phyloP scores from a whole-genome alignment of 2,329 filamentous ascomycete genomes.

The Neoascochyta sp. region DNA sequence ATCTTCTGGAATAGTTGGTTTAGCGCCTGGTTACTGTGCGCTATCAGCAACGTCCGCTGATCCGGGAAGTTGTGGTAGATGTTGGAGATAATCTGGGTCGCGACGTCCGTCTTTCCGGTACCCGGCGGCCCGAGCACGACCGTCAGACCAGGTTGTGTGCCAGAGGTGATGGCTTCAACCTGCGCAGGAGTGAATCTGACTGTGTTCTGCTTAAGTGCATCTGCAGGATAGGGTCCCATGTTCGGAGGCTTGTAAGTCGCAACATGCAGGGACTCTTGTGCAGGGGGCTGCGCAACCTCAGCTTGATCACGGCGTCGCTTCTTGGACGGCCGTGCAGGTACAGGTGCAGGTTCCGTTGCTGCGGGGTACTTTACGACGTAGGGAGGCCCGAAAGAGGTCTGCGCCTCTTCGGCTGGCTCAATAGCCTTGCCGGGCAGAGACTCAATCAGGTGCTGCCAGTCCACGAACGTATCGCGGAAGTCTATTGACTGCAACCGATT shows the following conservation, averaged over 20 bases:
- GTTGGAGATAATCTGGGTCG: conserved; percentile 97
- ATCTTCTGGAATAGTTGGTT: conserved; percentile 99
- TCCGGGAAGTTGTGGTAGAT: conserved; percentile 97
- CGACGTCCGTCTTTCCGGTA: conserved; percentile 98
- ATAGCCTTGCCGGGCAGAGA: conserved; percentile 84
- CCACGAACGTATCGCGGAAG: conserved; percentile 88
- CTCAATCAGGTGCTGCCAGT: conserved; percentile 91
- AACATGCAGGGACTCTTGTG: conserved; percentile 67
- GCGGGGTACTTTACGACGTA: conserved; percentile 70
- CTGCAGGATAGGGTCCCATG: conserved; percentile 81
- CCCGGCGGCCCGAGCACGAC: conserved; percentile 93
- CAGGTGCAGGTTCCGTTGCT: conserved; percentile 39
- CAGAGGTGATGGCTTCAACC: conserved; percentile 87
- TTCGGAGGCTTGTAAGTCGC: conserved; percentile 88
- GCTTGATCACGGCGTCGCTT: conserved; percentile 78
- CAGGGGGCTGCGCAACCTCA: conserved; percentile 58
- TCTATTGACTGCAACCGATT: conserved; percentile 77
- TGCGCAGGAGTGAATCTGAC: conserved; percentile 90
- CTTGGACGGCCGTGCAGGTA: conserved; percentile 63
- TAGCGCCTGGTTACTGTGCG: conserved; percentile 95
- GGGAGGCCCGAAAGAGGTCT: conserved; percentile 76
- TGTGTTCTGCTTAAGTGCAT: conserved; percentile 74
- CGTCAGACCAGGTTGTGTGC: conserved; percentile 89
- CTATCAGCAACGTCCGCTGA: conserved; percentile 86
- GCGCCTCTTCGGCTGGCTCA: conserved; percentile 69